Conservation (phyloP, 306 rosid species). For the Lupinus albus region DNA sequence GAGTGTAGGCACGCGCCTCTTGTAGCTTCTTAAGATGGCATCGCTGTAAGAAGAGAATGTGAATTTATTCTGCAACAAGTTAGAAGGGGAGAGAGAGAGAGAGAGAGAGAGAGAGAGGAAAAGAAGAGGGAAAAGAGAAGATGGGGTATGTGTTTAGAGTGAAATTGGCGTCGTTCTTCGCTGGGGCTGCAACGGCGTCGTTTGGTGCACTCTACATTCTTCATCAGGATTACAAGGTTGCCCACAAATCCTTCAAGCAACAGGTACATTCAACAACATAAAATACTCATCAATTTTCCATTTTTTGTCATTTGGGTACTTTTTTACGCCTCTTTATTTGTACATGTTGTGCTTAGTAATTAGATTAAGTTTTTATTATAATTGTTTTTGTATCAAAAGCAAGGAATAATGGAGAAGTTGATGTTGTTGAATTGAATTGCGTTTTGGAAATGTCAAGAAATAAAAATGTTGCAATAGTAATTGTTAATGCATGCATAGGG, state of each 20-base stretch:
- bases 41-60: slow-evolving; percentile 8
- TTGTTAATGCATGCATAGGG: neutral
- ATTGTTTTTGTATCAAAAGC: neutral
- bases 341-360: neutral
- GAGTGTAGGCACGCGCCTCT: slow-evolving; percentile 5
- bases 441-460: neutral
- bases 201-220: slow-evolving; percentile 71
- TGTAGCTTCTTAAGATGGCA: neutral
- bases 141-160: slow-evolving; percentile 92
- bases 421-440: slow-evolving; percentile 6
- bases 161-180: slow-evolving; percentile 80
- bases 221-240: slow-evolving; percentile 79
- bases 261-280: slow-evolving; percentile 50
- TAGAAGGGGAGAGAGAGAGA: neutral
- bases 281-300: neutral
- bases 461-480: slow-evolving; percentile 1
- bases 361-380: neutral
- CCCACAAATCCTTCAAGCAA: slow-evolving; percentile 63
- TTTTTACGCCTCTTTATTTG: neutral
- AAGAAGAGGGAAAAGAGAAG: slow-evolving; percentile 22
- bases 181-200: slow-evolving; percentile 86
- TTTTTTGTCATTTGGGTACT: neutral
- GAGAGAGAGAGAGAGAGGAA: no score
- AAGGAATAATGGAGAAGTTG: neutral
- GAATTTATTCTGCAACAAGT: neutral